Conservation (phyloP, 768 basidiomycete genomes). For the Suillus bovinus region DNA sequence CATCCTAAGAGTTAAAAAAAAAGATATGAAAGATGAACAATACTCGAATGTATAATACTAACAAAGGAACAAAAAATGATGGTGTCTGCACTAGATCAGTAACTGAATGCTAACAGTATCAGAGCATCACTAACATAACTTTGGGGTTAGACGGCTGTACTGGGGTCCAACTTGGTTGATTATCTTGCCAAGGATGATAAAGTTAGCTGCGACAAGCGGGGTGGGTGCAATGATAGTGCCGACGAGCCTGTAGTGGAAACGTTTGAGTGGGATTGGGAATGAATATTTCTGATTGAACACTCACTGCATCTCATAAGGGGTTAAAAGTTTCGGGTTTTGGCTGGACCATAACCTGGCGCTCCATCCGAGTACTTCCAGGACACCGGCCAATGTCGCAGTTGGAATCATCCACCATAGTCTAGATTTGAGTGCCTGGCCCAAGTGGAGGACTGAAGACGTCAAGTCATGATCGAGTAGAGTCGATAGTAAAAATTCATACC, state of each 20-base stretch:
- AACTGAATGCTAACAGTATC: not conserved
- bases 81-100: slow-evolving; percentile 11
- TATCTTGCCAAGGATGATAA: slow-evolving; percentile 51
- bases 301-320: slow-evolving; percentile 47
- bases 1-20: slow-evolving; percentile 25
- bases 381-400: slow-evolving; percentile 47
- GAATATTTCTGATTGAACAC: slow-evolving; percentile 10
- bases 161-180: slow-evolving; percentile 42
- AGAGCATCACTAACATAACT: slow-evolving; percentile 21
- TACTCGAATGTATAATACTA: slow-evolving; percentile 1
- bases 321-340: slow-evolving; percentile 14
- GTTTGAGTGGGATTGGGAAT: not conserved
- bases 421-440: slow-evolving; percentile 43
- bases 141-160: slow-evolving; percentile 50
- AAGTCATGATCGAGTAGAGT: not conserved
- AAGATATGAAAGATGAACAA: not conserved
- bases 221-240: slow-evolving; percentile 56
- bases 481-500: slow-evolving; percentile 26
- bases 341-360: slow-evolving; percentile 53
- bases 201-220: slow-evolving; percentile 56
- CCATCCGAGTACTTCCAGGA: slow-evolving; percentile 59
- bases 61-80: slow-evolving; percentile 16
- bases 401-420: slow-evolving; percentile 55
- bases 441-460: slow-evolving; percentile 42
- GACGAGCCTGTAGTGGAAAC: slow-evolving; percentile 24